A percentile compares a stretch with the other conserved stretches of the same genome.
Conservation (phyloP, 306 rosid species). For the Pachyrhizus erosus region DNA sequence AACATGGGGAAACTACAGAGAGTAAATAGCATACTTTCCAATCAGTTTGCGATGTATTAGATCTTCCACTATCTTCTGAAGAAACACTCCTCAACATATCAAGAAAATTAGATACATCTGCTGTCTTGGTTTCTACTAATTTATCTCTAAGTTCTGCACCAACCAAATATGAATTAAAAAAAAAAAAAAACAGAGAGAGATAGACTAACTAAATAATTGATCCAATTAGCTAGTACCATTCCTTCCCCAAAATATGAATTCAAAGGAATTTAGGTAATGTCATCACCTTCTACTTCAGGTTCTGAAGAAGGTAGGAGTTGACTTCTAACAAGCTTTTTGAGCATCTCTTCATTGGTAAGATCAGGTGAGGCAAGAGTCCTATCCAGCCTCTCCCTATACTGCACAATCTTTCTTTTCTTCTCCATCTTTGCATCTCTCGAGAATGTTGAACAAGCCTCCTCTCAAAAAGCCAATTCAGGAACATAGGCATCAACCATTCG, state of each 20-base stretch:
- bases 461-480: conserved; percentile 32
- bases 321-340: conserved; percentile 65
- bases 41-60: conserved; percentile 55
- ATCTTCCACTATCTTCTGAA: conserved; percentile 42
- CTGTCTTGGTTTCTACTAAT: conserved; percentile 60
- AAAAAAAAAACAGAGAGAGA: neutral
- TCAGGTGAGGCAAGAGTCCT: conserved; percentile 73
- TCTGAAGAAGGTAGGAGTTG: conserved; percentile 61
- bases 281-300: conserved; percentile 62
- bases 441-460: conserved; percentile 32
- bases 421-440: conserved; percentile 63
- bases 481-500: conserved; percentile 21
- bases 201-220: neutral
- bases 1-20: conserved; percentile 24
- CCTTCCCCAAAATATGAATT: conserved; percentile 17
- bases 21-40: conserved; percentile 75
- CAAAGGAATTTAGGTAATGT: conserved; percentile 26
- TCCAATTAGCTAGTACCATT: neutral
- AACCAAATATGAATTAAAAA: conserved; percentile 32
- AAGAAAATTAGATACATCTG: conserved; percentile 72
- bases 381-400: conserved; percentile 84
- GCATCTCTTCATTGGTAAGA: conserved; percentile 60
- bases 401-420: conserved; percentile 60
- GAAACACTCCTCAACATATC: conserved; percentile 88
- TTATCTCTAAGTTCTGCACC: conserved; percentile 60